Conservation (phyloP, 495 filamentous ascomycete species). For the Aspergillus steynii region DNA sequence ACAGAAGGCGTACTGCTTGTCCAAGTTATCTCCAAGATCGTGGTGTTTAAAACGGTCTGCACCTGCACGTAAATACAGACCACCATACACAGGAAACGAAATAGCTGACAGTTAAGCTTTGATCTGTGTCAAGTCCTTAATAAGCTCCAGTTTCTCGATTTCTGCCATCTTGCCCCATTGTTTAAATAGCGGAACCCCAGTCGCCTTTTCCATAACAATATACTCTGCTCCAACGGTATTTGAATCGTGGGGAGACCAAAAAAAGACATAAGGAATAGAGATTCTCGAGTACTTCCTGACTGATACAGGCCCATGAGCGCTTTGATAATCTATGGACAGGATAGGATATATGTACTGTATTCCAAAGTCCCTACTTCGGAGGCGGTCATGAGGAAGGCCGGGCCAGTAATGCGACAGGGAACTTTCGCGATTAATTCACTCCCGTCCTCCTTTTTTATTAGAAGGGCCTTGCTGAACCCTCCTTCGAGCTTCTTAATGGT, state of each 20-base stretch:
- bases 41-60: slow-evolving; percentile 8
- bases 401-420: slow-evolving; percentile 36
- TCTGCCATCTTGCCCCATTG: slow-evolving; percentile 28
- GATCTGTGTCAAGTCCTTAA: slow-evolving; percentile 28
- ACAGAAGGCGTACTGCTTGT: slow-evolving; percentile 12
- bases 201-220: slow-evolving; percentile 42
- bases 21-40: slow-evolving; percentile 17
- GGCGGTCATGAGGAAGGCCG: slow-evolving; percentile 31
- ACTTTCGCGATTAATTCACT: slow-evolving; percentile 39
- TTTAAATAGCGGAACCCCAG: slow-evolving; percentile 34
- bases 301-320: slow-evolving; percentile 15
- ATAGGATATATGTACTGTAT: slow-evolving; percentile 28
- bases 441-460: slow-evolving; percentile 35
- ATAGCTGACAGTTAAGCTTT: slow-evolving; percentile 30
- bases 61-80: slow-evolving; percentile 31
- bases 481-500: slow-evolving; percentile 41
- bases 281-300: slow-evolving; percentile 32
- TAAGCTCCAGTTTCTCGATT: slow-evolving; percentile 28
- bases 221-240: slow-evolving; percentile 37
- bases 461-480: slow-evolving; percentile 41
- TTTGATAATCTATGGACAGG: slow-evolving; percentile 4
- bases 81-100: slow-evolving; percentile 32
- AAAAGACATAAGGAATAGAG: slow-evolving; percentile 32
- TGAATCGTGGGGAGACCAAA: slow-evolving; percentile 29
- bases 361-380: slow-evolving; percentile 38